Evolutionary conservation across 2,329 filamentous ascomycete genomes (phyloP), one percentile per base, ranked within the genome.

Genomic region (Magnaporthales sp.): DNA sequence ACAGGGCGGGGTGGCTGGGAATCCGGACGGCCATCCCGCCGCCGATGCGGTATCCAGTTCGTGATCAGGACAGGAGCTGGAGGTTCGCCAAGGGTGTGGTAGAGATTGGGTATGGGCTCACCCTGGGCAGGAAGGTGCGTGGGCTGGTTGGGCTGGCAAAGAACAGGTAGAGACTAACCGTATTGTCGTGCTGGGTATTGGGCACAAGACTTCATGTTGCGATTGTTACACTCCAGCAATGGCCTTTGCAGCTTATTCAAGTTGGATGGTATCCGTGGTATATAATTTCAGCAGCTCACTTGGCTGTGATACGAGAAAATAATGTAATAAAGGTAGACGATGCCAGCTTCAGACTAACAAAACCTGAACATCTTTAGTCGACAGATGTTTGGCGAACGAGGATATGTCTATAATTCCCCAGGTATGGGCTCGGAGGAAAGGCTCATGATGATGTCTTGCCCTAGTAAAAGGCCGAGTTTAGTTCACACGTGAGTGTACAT

Each of bases 1-100:
- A 99, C 80, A 82, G 89, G 46, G 82, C 84, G 67, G 82, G 80
- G 19, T 84, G 83, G 80, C 71, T 88, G 24, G 87, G 88, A 2
- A 74, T 91, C 68, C 75, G 89, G 69, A 99, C 95, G 7, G 81
- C 84, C 5, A 97, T 99, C 67, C 95, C 95, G 2, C 83, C 84
- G 1, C 86, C 90, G 5, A 85, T 97, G 71, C 88, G 89, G 73
- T 96, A 98, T 76, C 94, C 95, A 1, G 87, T 99, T 19, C 75
- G 76, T 19, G 85, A 87, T 73, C 87, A 88, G 68, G 77, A 79
- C 58, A 80, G 81, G 65, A 88, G 86, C n/a, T 92, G 87, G 86
- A 79, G 83, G 67, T 90, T 90, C 72, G 82, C 84, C 1, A 83
- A 80, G 69, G 86, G 84, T 0, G 80, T 90, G 6, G 82, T 89